Percentiles rank a stretch among this genome's conserved stretches.
phyloP scores from a whole-genome alignment of 495 filamentous ascomycete genomes.

The Astrothelium macrocarpum region DNA sequence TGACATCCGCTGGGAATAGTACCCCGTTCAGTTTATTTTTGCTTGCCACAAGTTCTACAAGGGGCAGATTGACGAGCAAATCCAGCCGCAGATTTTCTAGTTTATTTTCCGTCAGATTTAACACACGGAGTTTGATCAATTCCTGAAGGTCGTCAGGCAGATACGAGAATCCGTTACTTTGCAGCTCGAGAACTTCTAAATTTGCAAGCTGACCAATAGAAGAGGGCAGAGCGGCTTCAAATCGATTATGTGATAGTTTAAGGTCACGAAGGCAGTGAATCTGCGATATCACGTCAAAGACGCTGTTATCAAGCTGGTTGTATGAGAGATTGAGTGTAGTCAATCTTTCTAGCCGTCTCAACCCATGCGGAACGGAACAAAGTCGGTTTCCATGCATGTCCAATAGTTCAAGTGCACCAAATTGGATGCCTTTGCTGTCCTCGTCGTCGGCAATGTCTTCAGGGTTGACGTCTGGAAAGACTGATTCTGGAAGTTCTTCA shows the following conservation, averaged over 20 bases:
- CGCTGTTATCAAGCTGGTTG: constrained; percentile 63
- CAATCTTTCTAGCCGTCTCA: constrained; percentile 61
- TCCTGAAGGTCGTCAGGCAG: constrained; percentile 60
- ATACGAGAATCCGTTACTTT: constrained; percentile 65
- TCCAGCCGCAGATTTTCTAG: constrained; percentile 61
- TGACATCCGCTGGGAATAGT: constrained; percentile 53
- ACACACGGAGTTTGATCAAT: constrained; percentile 54
- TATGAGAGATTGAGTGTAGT: constrained; percentile 77
- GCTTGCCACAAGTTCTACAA: constrained; percentile 65
- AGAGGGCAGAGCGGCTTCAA: constrained; percentile 54
- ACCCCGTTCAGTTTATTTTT: constrained; percentile 69
- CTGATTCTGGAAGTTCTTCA: constrained; percentile 54
- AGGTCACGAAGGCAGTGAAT: constrained; percentile 65
- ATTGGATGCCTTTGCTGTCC: constrained; percentile 61
- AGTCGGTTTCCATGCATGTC: constrained; percentile 84
- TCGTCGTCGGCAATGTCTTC: constrained; percentile 43
- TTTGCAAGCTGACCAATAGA: constrained; percentile 49
- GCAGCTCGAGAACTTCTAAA: constrained; percentile 72
- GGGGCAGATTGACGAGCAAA: constrained; percentile 51
- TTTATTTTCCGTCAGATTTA: constrained; percentile 71
- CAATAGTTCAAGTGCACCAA: constrained; percentile 70
- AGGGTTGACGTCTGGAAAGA: constrained; percentile 66
- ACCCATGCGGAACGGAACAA: constrained; percentile 57
- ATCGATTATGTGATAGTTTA: constrained; percentile 66
- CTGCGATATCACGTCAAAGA: constrained; percentile 61